Conservation (phyloP, 2,329 filamentous ascomycete species). For the Verticillium zaregamsianum region DNA sequence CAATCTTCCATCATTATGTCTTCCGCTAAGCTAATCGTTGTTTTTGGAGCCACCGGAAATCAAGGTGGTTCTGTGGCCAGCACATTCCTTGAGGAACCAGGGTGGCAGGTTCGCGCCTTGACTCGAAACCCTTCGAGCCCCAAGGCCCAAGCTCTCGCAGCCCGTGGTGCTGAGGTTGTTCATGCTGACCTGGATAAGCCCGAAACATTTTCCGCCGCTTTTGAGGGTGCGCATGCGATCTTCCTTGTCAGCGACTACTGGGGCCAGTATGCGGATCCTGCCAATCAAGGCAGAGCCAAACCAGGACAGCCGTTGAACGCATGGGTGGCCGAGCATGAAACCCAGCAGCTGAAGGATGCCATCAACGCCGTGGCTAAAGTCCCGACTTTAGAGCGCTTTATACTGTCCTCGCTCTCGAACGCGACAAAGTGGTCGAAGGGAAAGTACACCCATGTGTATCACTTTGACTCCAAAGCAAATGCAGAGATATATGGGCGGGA, state of each 20-base stretch:
- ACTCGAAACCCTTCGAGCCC: constrained; percentile 16
- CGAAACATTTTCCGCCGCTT: constrained; percentile 12
- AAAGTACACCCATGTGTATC: constrained; percentile 33
- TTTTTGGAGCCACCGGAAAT: background rate
- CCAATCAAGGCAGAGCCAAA: constrained; percentile 8
- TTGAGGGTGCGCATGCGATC: constrained; percentile 18
- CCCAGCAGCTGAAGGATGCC: constrained; percentile 29
- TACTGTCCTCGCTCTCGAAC: constrained; percentile 32
- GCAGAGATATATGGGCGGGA: constrained; percentile 21
- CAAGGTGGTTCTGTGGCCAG: constrained; percentile 16
- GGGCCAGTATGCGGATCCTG: constrained; percentile 10
- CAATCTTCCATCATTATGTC: background rate
- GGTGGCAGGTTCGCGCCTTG: constrained; percentile 18
- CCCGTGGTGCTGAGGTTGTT: constrained; percentile 18
- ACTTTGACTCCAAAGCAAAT: constrained; percentile 37
- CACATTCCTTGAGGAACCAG: constrained; percentile 12
- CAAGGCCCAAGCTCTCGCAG: constrained; percentile 12
- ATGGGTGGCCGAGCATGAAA: constrained; percentile 23
- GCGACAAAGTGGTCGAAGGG: constrained; percentile 31
- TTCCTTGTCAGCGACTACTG: constrained; percentile 25
- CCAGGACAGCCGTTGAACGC: constrained; percentile 12
- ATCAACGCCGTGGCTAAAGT: constrained; percentile 29
- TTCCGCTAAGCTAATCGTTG: background rate
- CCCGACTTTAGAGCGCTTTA: constrained; percentile 27
- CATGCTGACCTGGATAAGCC: constrained; percentile 15